phyloP scores from a whole-genome alignment of 169 alveolate genomes.

The Eimeria tenella region DNA sequence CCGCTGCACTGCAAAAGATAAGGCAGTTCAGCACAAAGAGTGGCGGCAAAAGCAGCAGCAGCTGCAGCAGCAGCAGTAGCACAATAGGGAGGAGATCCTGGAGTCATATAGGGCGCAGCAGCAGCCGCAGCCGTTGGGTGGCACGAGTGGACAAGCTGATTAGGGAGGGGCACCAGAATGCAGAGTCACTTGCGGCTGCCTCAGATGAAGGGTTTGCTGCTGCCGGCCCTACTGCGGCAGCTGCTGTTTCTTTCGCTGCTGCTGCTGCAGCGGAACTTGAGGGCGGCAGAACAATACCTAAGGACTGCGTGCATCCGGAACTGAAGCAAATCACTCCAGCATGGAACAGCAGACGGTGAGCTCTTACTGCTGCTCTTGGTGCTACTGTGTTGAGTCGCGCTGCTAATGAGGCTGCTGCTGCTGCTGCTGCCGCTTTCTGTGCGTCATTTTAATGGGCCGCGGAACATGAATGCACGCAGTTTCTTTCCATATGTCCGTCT shows the following conservation, averaged over 20 bases:
- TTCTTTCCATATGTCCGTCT: no score
- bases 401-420: not conserved
- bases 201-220: constrained; percentile 24
- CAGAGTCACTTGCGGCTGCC: constrained; percentile 15
- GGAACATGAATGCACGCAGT: no score
- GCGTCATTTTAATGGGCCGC: no score
- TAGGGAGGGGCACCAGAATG: not conserved
- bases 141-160: not conserved
- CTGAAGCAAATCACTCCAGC: constrained; percentile 16
- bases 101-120: constrained; percentile 30
- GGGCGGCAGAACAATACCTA: not conserved
- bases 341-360: constrained; percentile 61
- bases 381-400: not conserved
- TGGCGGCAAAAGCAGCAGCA: not conserved
- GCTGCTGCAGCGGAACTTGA: constrained; percentile 21
- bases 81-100: constrained; percentile 1
- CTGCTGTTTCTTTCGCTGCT: constrained; percentile 16
- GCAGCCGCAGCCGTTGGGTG: constrained; percentile 6
- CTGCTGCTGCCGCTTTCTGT: not conserved
- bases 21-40: not conserved
- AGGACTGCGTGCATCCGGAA: constrained; percentile 28
- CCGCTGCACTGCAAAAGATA: not conserved
- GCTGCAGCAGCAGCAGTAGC: not conserved
- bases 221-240: constrained; percentile 17
- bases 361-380: not conserved